These are phyloP conservation scores for Imleria badia DNA, from an alignment of 768 basidiomycete genomes.

Conservation along the genomic window DNA sequence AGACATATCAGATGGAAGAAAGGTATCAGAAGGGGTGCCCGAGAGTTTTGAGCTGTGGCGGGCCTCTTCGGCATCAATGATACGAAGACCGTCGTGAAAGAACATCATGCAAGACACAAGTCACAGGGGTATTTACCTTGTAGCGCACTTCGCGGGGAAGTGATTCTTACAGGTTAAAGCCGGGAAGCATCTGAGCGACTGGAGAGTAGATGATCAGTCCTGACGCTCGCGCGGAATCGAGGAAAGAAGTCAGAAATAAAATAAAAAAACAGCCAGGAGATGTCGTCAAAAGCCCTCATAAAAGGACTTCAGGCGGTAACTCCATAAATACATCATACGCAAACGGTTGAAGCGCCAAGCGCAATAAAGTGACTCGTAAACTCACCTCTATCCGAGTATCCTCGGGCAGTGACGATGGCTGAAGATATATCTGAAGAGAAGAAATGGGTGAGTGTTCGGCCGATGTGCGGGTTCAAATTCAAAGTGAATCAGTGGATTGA, in stretches of 20 bases:
- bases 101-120: conserved; percentile 14
- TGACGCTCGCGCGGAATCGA: not conserved
- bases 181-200: not conserved
- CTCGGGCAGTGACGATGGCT: not conserved
- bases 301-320: conserved; percentile 78
- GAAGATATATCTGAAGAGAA: conserved; percentile 1
- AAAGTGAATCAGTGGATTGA: conserved; percentile 59
- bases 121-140: conserved; percentile 10
- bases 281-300: conserved; percentile 56
- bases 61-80: conserved; percentile 81
- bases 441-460: not conserved
- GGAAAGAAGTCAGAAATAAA: conserved; percentile 47
- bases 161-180: not conserved
- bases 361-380: not conserved
- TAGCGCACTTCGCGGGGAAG: too few species aligned
- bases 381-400: conserved; percentile 3
- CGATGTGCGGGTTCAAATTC: not conserved
- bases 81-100: conserved; percentile 92
- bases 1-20: not conserved
- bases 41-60: conserved; percentile 84
- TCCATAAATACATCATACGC: conserved; percentile 49
- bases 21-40: conserved; percentile 73
- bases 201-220: not conserved
- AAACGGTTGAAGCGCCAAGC: not conserved
- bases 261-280: conserved; percentile 75